A percentile compares a stretch with the other conserved stretches of the same genome.
Evolutionary conservation across 1,284 basidiomycete species (phyloP).

Genomic region (Puccinia coronata): DNA sequence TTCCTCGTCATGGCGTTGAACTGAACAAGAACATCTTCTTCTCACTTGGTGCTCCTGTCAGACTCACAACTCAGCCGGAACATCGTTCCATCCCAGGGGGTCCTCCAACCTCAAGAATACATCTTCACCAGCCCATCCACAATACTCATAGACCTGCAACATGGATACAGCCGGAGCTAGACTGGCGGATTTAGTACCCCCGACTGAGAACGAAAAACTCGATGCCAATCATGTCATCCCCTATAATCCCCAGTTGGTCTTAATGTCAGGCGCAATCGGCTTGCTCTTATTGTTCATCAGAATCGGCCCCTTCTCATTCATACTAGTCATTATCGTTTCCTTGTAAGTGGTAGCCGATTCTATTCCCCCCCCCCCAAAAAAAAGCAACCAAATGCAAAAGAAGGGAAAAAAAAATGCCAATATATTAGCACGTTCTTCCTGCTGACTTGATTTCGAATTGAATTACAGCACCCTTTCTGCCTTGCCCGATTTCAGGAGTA

Average conservation of each 20-base stretch:
- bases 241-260: constrained; percentile 14
- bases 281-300: constrained; percentile 29
- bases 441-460: too few relatives aligned
- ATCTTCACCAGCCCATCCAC: background rate
- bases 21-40: too few relatives aligned
- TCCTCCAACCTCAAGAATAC: too few relatives aligned
- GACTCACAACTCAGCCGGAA: too few relatives aligned
- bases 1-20: too few relatives aligned
- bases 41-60: too few relatives aligned
- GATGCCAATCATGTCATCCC: background rate
- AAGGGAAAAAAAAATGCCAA: too few relatives aligned
- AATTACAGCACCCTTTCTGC: constrained; percentile 32
- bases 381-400: too few relatives aligned
- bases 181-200: background rate
- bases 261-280: constrained; percentile 13
- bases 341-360: constrained; percentile 29
- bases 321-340: constrained; percentile 14
- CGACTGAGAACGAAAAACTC: background rate
- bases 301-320: constrained; percentile 30
- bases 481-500: constrained; percentile 42
- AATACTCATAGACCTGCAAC: background rate
- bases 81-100: too few relatives aligned
- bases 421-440: too few relatives aligned
- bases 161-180: background rate
- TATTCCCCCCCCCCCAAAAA: too few relatives aligned